Evolutionary conservation across 2,329 filamentous ascomycete species (phyloP), one percentile per base, ranked within the genome.

Genomic region (Chaetomiaceae sp.): DNA sequence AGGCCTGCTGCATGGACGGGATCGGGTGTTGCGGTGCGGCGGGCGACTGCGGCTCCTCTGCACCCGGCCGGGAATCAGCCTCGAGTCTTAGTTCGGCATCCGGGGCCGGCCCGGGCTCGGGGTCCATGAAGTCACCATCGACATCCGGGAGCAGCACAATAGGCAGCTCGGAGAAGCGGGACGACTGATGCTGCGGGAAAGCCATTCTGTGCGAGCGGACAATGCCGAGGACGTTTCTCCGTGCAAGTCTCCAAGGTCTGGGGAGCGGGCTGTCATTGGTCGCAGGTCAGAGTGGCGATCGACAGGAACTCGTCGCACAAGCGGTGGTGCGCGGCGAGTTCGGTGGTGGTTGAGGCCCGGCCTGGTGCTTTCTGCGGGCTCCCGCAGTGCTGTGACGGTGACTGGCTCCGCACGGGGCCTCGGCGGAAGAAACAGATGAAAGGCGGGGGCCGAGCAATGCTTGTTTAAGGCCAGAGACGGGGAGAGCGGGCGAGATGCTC

Each of bases 1-100:
- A 93, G 51, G 88, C 86, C 51, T 76, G 79, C 63, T 93, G 88
- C 79, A 93, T 86, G 24, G 78, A 76, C 14, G 78, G 69, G 42
- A 93, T 83, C 6, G 88, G 88, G 61, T 94, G 88, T 22, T 63
- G 59, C 10, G 71, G 71, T 10, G 48, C 51, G 26, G 56, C 45
- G 22, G 54, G 38, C 20, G 47, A 26, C 27, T 29, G 48, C 15
- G 49, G 48, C 15, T 51, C 39, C 10, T 37, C 39, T 10, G 8
- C 19, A 26, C 15, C 15, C 36, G 36, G 47, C 17, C 45, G 45
- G n/a, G 41, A 42, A 39, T 46, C 37, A 32, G 46, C 24, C 35
- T 48, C 54, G 10, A n/a, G n/a, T n/a, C n/a, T n/a, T n/a, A 45
- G 44, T 3, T 54, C 55, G 6, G 49, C 42, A 29, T 42, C 52